Evolutionary conservation across 1,284 basidiomycete species (phyloP), one percentile per base, ranked within the genome.

Genomic region (Leccinum discolor): DNA sequence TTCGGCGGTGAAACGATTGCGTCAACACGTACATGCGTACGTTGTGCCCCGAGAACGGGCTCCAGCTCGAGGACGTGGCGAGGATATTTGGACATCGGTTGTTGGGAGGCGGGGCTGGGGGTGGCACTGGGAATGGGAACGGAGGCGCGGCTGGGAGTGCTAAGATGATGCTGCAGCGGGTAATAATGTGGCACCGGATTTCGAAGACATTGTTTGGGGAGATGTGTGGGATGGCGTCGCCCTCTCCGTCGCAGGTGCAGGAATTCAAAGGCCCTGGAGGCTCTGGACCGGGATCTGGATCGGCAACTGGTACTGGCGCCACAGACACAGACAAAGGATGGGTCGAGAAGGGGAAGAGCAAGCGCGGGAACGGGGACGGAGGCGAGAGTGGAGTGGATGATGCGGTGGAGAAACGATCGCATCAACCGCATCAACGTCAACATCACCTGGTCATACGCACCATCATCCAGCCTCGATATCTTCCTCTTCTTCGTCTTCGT

Each of bases 21-120:
- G n/a, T n/a, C n/a, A n/a, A n/a, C n/a, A n/a, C n/a, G n/a, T n/a
- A n/a, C n/a, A n/a, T n/a, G n/a, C n/a, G n/a, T n/a, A n/a, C 74
- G 0, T 58, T 78, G 3, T 77, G 73, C 14, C 77, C 77, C 1
- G 76, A 78, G 29, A 76, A 76, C 21, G 76, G 68, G 5, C 47
- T 76, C 4, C 66, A 76, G 14, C 68, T 77, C 18, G 74, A 76
- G 63, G 74, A 76, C 14, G 68, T 78, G 21, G 77, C 76, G n/a
- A 67, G 74, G 44, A 76, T 76, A 66, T 76, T 78, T 14, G 74
- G 73, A 14, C 66, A 68, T 23, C 68, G 72, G n/a, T 52, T 76
- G 10, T 62, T 78, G 32, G 74, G 50, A 52, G 50, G 21, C 21
- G 50, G 50, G 18, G 50, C 21, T 12, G 42, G 2, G 16, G 50